A percentile compares a stretch with the other conserved stretches of the same genome.
These are phyloP conservation scores for Trametes versicolor DNA, from an alignment of 1,284 basidiomycete genomes.

Conservation along the genomic window DNA sequence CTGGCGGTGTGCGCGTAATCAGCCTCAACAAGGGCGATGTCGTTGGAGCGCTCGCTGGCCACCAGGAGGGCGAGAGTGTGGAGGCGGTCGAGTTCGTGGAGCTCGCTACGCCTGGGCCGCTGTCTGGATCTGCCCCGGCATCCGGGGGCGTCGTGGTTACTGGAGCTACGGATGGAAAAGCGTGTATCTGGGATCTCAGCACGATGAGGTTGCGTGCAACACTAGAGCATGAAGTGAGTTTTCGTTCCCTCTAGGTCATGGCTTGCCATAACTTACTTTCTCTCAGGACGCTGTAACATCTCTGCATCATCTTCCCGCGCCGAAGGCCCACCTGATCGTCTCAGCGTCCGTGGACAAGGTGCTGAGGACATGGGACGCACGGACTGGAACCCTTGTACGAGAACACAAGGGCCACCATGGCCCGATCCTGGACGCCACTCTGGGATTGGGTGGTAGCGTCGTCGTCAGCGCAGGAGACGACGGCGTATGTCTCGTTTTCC, in stretches of 20 bases:
- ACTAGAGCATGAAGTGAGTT: constrained; percentile 78
- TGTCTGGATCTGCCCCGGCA: constrained; percentile 31
- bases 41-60: constrained; percentile 83
- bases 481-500: constrained; percentile 82
- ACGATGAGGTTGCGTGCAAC: constrained; percentile 86
- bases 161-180: constrained; percentile 94
- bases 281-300: constrained; percentile 87
- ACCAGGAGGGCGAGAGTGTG: constrained; percentile 89
- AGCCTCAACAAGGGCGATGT: constrained; percentile 90
- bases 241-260: constrained; percentile 7
- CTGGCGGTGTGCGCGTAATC: constrained; percentile 86
- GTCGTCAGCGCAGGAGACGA: constrained; percentile 90
- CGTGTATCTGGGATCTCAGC: constrained; percentile 92
- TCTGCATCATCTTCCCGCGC: constrained; percentile 77
- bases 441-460: constrained; percentile 73
- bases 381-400: constrained; percentile 82
- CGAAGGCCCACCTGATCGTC: constrained; percentile 79
- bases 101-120: constrained; percentile 61
- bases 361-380: constrained; percentile 93
- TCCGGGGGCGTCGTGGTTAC: constrained; percentile 82
- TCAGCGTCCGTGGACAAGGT: constrained; percentile 89
- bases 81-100: constrained; percentile 92
- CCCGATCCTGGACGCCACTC: constrained; percentile 81
- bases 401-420: constrained; percentile 89
- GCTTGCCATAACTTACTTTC: constrained; percentile 17